These are phyloP conservation scores for Arctium lappa DNA, from an alignment of 129 eudicot genomes.

Conservation along the genomic window DNA sequence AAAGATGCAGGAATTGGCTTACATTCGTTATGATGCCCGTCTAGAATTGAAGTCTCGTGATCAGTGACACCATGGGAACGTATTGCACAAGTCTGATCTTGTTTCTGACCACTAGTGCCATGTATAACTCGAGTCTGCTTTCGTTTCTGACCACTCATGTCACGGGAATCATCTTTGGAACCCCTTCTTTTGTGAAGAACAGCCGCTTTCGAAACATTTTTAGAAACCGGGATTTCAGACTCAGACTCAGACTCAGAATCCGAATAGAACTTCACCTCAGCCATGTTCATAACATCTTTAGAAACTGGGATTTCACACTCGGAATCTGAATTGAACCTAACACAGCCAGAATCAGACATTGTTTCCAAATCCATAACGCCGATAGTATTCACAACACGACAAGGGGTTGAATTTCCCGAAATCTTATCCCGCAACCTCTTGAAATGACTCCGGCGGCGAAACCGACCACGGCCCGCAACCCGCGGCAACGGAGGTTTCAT, in stretches of 20 bases:
- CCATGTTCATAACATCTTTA: slow-evolving; percentile 34
- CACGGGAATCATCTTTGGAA: not conserved
- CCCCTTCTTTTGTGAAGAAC: slow-evolving; percentile 14
- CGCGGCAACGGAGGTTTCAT: slow-evolving; percentile 74
- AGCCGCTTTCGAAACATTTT: slow-evolving; percentile 33
- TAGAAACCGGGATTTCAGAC: slow-evolving; percentile 58
- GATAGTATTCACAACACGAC: slow-evolving; percentile 1
- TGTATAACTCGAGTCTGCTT: not conserved
- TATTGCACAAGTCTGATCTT: slow-evolving; percentile 1
- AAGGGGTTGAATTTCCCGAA: slow-evolving; percentile 30
- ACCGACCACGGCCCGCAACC: slow-evolving; percentile 44
- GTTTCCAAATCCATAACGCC: slow-evolving; percentile 12
- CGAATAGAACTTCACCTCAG: slow-evolving; percentile 35
- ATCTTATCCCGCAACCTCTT: slow-evolving; percentile 50
- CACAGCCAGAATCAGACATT: slow-evolving; percentile 61
- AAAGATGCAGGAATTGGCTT: slow-evolving; percentile 20
- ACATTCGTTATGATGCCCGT: slow-evolving; percentile 13
- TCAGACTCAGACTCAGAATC: slow-evolving; percentile 70
- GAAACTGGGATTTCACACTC: slow-evolving; percentile 67
- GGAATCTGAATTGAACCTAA: slow-evolving; percentile 54
- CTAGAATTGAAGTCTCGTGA: slow-evolving; percentile 17
- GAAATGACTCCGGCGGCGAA: slow-evolving; percentile 56
- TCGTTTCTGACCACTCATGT: not conserved
- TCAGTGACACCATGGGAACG: slow-evolving; percentile 22
- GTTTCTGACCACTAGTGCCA: not conserved